These are phyloP conservation scores for Breviolum minutum DNA, from an alignment of 73 alveolate species.

Conservation along the genomic window DNA sequence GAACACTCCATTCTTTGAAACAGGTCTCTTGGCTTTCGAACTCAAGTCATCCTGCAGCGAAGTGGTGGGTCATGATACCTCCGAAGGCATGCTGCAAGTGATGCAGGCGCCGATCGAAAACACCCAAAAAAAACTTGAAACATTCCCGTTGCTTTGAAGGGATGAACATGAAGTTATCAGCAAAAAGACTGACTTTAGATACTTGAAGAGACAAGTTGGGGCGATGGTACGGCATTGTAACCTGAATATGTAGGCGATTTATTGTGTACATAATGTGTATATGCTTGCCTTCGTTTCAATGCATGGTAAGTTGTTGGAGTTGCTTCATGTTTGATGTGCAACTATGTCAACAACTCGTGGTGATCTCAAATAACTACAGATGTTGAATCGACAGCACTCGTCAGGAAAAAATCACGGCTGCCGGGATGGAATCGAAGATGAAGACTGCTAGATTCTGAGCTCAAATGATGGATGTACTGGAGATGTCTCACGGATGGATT, in stretches of 20 bases:
- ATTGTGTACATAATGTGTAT: neutral
- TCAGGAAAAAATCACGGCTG: conserved; percentile 37
- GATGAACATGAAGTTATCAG: neutral
- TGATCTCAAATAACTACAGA: too few species aligned
- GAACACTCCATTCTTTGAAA: too few species aligned
- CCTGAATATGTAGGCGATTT: neutral
- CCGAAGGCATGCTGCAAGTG: conserved; percentile 66
- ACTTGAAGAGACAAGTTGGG: neutral
- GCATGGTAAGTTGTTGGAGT: neutral
- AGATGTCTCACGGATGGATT: too few species aligned
- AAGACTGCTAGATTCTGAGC: neutral
- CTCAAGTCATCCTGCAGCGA: conserved; percentile 17
- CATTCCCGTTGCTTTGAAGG: too few species aligned
- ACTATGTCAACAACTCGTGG: neutral
- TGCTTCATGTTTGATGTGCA: neutral
- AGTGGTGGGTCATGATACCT: conserved; percentile 50
- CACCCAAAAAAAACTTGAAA: neutral
- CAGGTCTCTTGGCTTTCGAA: conserved; percentile 69
- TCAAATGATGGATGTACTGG: neutral
- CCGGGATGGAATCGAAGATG: conserved; percentile 59
- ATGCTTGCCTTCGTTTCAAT: neutral
- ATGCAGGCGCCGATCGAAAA: conserved; percentile 4
- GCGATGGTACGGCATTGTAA: too few species aligned
- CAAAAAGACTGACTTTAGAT: too few species aligned
- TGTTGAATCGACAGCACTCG: neutral